Evolutionary conservation across 306 rosid species (phyloP).

Genomic region (Trichosanthes truncata): DNA sequence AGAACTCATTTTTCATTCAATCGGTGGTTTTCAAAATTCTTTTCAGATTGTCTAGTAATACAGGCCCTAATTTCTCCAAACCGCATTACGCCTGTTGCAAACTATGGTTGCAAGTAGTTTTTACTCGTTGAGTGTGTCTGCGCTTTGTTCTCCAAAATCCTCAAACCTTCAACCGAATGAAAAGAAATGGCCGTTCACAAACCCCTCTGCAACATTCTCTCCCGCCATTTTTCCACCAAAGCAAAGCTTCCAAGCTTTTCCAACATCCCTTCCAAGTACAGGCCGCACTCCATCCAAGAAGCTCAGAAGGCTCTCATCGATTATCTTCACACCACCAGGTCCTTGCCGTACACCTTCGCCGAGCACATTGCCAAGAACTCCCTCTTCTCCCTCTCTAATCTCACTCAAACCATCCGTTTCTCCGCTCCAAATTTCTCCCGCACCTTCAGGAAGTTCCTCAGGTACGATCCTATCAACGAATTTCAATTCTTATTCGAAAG

Average conservation of each 20-base stretch:
- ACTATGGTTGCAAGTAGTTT: no score
- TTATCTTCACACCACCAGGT: conserved; percentile 59
- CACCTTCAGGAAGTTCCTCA: conserved; percentile 36
- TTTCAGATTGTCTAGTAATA: no score
- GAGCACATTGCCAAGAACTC: conserved; percentile 54
- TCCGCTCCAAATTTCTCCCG: conserved; percentile 26
- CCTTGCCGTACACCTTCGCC: conserved; percentile 53
- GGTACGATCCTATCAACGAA: conserved; percentile 80
- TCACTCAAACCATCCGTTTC: conserved; percentile 32
- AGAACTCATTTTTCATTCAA: no score
- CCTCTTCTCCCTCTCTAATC: conserved; percentile 29
- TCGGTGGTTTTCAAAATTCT: no score
- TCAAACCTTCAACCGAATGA: not conserved
- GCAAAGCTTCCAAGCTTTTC: conserved; percentile 11
- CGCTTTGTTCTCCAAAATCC: not conserved
- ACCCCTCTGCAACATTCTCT: conserved; percentile 13
- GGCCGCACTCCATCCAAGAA: conserved; percentile 22
- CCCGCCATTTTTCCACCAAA: conserved; percentile 27
- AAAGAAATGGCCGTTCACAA: conserved; percentile 14
- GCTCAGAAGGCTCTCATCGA: conserved; percentile 52
- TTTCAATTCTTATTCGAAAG: conserved; percentile 80
- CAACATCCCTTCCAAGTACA: conserved; percentile 36
- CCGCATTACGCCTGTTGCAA: no score
- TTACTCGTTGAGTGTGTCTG: no score
- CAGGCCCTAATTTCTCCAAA: no score